phyloP scores from a whole-genome alignment of 805 yeast species.

The Isabelozyma rhagii region DNA sequence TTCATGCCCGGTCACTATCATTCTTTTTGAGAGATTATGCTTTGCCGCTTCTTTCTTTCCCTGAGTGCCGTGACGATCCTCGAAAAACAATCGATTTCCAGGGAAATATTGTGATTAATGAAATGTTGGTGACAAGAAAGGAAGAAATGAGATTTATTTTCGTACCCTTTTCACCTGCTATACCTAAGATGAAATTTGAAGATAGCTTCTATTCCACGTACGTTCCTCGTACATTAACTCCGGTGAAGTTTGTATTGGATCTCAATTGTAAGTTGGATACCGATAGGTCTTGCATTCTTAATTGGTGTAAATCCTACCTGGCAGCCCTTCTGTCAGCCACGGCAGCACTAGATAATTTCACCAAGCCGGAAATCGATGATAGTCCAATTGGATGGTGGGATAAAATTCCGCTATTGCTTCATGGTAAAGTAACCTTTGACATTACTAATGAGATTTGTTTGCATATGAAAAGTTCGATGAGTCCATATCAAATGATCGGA shows the following conservation, averaged over 20 bases:
- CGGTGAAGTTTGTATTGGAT: conserved; percentile 55
- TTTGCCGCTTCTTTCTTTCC: conserved; percentile 54
- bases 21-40: conserved; percentile 54
- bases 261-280: conserved; percentile 45
- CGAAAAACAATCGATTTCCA: conserved; percentile 21
- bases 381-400: conserved; percentile 50
- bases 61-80: conserved; percentile 21
- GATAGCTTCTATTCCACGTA: conserved; percentile 57
- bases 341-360: conserved; percentile 39
- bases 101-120: conserved; percentile 57
- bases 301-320: conserved; percentile 64
- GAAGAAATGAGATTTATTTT: conserved; percentile 48
- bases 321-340: conserved; percentile 55
- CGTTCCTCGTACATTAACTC: conserved; percentile 61
- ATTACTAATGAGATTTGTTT: conserved; percentile 54
- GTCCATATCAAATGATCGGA: conserved; percentile 59
- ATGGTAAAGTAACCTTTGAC: conserved; percentile 49
- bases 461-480: conserved; percentile 58
- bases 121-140: conserved; percentile 43
- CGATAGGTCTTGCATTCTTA: conserved; percentile 45
- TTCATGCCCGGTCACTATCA: conserved; percentile 42
- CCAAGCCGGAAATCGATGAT: conserved; percentile 44
- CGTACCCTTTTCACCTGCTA: conserved; percentile 59
- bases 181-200: conserved; percentile 21
- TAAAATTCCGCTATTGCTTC: conserved; percentile 52